Conservation (phyloP, 202 grass and related monocot species). For the Schoenoplectus tabernaemontani region DNA sequence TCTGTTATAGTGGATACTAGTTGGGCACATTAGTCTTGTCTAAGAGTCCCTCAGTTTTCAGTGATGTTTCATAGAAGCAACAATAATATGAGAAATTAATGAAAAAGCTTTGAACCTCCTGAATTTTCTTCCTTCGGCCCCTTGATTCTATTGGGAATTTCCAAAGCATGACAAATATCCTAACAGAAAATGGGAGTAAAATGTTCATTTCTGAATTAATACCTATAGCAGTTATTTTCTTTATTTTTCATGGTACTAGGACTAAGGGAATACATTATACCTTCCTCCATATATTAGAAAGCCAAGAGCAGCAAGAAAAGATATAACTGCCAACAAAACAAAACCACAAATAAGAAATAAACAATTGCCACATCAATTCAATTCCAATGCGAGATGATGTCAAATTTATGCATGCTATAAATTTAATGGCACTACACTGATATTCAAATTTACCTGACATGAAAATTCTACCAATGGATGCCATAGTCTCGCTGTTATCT, state of each 20-base stretch:
- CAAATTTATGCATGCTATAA: neutral
- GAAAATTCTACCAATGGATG: slow-evolving; percentile 57
- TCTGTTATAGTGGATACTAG: neutral
- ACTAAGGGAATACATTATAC: slow-evolving; percentile 24
- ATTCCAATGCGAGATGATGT: neutral
- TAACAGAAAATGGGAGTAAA: slow-evolving; percentile 13
- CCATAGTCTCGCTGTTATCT: slow-evolving; percentile 37
- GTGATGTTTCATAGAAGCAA: neutral
- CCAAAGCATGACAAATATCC: slow-evolving; percentile 73
- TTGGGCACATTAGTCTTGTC: neutral
- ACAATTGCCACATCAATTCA: neutral
- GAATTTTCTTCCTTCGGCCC: slow-evolving; percentile 76
- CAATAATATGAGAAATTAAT: slow-evolving; percentile 12
- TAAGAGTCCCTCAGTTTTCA: neutral
- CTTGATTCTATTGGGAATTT: slow-evolving; percentile 81
- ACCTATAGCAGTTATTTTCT: neutral
- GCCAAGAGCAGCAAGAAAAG: slow-evolving; percentile 62
- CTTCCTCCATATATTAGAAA: slow-evolving; percentile 76
- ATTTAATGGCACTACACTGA: neutral
- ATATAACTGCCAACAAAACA: slow-evolving; percentile 46
- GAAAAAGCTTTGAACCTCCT: slow-evolving; percentile 42
- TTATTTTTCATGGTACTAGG: neutral
- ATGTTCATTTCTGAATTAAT: slow-evolving; percentile 1
- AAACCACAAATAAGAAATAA: neutral
- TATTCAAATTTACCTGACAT: slow-evolving; percentile 42